Conservation (phyloP, 129 eudicot species). For the Arctium minus region DNA sequence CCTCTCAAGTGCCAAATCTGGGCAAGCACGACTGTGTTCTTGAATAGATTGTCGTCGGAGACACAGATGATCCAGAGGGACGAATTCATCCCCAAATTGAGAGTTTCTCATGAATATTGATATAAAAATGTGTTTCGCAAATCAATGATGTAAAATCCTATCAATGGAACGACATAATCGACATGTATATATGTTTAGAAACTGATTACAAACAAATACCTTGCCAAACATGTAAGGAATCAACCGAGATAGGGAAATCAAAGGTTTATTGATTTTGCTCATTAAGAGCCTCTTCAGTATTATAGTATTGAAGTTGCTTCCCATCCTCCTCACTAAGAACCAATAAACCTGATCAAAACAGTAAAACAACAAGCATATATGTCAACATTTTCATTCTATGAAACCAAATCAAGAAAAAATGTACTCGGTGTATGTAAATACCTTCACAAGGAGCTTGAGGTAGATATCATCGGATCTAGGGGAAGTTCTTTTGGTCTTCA, state of each 20-base stretch:
- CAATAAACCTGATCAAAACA: constrained; percentile 57
- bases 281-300: constrained; percentile 82
- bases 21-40: no score
- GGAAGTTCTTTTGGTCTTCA: constrained; percentile 75
- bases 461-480: constrained; percentile 85
- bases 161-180: neutral
- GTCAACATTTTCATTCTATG: neutral
- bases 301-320: constrained; percentile 78
- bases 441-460: constrained; percentile 82
- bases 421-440: neutral
- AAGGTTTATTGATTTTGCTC: constrained; percentile 86
- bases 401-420: neutral
- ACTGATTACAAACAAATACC: constrained; percentile 27
- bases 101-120: no score
- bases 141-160: neutral
- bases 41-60: no score
- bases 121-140: neutral
- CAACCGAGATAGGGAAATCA: constrained; percentile 75
- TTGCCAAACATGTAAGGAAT: constrained; percentile 62
- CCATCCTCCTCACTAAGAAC: constrained; percentile 78
- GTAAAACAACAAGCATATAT: neutral
- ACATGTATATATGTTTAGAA: neutral
- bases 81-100: no score
- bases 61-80: no score
- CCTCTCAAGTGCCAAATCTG: no score